These are phyloP conservation scores for Plasmodium billcollinsi DNA, from an alignment of 169 alveolate species.

Conservation along the genomic window DNA sequence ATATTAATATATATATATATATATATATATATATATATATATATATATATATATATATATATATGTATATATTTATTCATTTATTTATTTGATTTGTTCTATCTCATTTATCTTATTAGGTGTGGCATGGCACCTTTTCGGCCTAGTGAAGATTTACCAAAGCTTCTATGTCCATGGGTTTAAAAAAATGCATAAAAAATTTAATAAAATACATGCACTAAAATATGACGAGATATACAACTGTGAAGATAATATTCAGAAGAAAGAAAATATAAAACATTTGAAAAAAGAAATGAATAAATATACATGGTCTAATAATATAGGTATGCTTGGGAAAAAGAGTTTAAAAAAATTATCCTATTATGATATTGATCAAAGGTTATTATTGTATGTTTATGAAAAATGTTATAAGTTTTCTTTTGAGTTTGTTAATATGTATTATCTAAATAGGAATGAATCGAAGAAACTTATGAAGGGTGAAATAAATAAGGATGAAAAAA, in stretches of 20 bases:
- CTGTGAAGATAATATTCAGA: constrained; percentile 18
- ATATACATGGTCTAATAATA: constrained; percentile 54
- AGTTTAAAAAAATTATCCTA: constrained; percentile 4
- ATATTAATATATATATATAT: neutral
- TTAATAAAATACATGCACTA: constrained; percentile 22
- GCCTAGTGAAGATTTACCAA: constrained; percentile 51
- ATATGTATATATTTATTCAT: neutral
- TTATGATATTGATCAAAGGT: constrained; percentile 54
- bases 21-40: neutral
- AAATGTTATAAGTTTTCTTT: constrained; percentile 32
- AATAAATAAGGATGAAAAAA: neutral
- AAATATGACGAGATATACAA: constrained; percentile 47
- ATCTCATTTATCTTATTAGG: neutral
- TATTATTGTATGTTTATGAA: constrained; percentile 48
- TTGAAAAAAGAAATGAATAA: constrained; percentile 26
- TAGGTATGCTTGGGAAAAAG: constrained; percentile 36
- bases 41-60: neutral
- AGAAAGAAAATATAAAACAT: constrained; percentile 27
- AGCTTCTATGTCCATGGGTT: constrained; percentile 41
- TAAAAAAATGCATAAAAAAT: constrained; percentile 29
- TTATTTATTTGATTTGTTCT: too few relatives aligned
- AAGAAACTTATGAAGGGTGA: too few relatives aligned
- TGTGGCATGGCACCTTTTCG: constrained; percentile 56
- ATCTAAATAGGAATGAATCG: neutral
- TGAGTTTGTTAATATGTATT: constrained; percentile 32